Evolutionary conservation across 345 rosid species (phyloP).

Genomic region (Adansonia digitata): DNA sequence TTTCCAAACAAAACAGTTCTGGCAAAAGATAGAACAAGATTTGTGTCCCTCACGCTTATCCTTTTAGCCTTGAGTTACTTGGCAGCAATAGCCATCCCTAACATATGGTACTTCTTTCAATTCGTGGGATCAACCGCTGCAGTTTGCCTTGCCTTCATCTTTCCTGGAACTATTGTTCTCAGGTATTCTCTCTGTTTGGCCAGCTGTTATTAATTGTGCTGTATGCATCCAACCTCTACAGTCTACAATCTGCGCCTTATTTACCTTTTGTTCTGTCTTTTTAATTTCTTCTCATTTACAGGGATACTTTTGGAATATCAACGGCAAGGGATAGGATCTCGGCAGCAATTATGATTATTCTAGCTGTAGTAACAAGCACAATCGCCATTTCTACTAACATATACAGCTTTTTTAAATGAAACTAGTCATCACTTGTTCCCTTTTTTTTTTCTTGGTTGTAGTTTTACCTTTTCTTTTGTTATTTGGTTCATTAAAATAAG

Average conservation of each 20-base stretch:
- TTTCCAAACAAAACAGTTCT: constrained; percentile 43
- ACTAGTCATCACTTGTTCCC: not conserved
- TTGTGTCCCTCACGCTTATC: constrained; percentile 42
- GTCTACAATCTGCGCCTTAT: no score
- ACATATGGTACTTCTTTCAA: constrained; percentile 83
- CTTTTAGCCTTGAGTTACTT: constrained; percentile 47
- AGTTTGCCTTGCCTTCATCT: constrained; percentile 78
- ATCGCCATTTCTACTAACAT: constrained; percentile 44
- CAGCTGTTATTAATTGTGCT: no score
- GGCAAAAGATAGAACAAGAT: constrained; percentile 56
- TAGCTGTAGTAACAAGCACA: constrained; percentile 38
- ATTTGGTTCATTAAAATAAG: not conserved
- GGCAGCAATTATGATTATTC: constrained; percentile 33
- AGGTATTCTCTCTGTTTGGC: constrained; percentile 42
- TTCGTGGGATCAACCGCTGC: constrained; percentile 84
- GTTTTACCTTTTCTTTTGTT: not conserved
- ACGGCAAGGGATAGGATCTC: constrained; percentile 34
- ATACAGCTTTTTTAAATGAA: not conserved
- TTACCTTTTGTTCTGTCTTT: not conserved
- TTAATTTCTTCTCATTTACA: constrained; percentile 2
- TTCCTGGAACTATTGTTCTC: constrained; percentile 70
- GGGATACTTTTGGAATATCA: constrained; percentile 41
- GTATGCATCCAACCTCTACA: not conserved
- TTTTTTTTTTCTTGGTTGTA: not conserved
- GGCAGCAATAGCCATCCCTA: constrained; percentile 64